Evolutionary conservation across 495 filamentous ascomycete species (phyloP).

Genomic region (Elasticomyces elasticus): DNA sequence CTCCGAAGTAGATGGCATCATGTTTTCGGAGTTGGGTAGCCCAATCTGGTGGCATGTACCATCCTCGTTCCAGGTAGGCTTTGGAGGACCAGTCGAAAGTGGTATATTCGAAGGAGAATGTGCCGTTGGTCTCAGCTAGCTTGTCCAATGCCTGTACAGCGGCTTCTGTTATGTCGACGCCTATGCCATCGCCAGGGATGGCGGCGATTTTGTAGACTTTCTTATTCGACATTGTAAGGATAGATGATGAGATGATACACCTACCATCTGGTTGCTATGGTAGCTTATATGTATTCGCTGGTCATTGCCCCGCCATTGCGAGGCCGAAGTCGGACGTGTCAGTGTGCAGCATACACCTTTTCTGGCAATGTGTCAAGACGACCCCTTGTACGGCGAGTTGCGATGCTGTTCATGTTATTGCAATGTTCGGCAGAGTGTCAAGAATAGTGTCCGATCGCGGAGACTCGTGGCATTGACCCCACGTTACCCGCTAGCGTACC

Average conservation of each 20-base stretch:
- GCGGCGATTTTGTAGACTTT: constrained; percentile 31
- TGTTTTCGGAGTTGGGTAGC: constrained; percentile 30
- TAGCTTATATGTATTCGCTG: neutral
- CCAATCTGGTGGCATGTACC: constrained; percentile 32
- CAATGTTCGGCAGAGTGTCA: neutral
- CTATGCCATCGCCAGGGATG: constrained; percentile 36
- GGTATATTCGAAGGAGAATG: constrained; percentile 30
- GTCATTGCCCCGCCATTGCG: constrained; percentile 2
- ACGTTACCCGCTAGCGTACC: too few species aligned
- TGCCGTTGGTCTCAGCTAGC: constrained; percentile 25
- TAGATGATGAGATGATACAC: neutral
- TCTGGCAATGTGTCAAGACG: neutral
- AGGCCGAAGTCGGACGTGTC: neutral
- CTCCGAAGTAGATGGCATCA: constrained; percentile 36
- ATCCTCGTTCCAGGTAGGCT: constrained; percentile 28
- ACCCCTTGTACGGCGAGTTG: neutral
- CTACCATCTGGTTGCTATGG: neutral
- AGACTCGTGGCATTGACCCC: too few species aligned
- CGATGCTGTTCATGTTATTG: neutral
- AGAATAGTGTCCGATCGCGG: too few species aligned
- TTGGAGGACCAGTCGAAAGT: constrained; percentile 33
- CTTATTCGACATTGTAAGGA: neutral
- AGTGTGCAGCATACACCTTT: neutral
- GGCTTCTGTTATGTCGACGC: constrained; percentile 33
- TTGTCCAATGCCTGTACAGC: constrained; percentile 28